Evolutionary conservation across 1,139 yeast genomes (phyloP), one percentile per base, ranked within the genome.

Genomic region (Pichia inconspicua): DNA sequence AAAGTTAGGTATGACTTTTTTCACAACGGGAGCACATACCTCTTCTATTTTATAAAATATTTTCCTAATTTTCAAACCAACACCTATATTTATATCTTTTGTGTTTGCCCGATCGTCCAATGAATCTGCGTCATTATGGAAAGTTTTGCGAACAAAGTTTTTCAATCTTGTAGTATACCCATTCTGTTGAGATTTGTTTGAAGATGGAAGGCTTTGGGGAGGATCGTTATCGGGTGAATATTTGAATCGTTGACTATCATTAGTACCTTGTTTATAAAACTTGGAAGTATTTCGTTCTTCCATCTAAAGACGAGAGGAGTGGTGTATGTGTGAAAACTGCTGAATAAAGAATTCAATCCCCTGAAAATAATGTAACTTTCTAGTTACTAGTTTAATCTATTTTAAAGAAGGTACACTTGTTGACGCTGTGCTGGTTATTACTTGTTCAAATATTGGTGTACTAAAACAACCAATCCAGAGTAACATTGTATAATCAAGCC

Each of bases 1-100:
- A 61, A 89, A 89, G 58, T 83, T 83, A 14, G 94, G 92, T 35
- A 84, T 68, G 8, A 84, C 53, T 45, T 74, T 69, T 52, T 66
- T 69, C 27, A 77, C 66, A 46, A 74, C 64, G 0, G 90, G 89
- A 25, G 72, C 69, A 14, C 71, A 5, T 11, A 42, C 47, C 37
- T 56, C 62, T 41, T 63, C 66, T 9, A 63, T 15, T 35, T 48
- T 54, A 40, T 60, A 62, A 7, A 64, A 43, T n/a, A 49, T 46
- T 40, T 57, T 56, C 31, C 68, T 48, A 1, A 63, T 49, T 38
- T 54, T 52, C 48, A 51, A 59, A 19, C 66, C 65, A 3, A 60
- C 19, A 8, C 56, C 47, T 30, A 22, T 14, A 17, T 28, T 8
- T 6, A 39, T 7, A 2, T 38, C 12, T 4, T 15, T 22, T 15